A percentile compares a stretch with the other conserved stretches of the same genome.
These are phyloP conservation scores for Goffeauzyma gilvescens DNA, from an alignment of 768 basidiomycete genomes.

Conservation along the genomic window DNA sequence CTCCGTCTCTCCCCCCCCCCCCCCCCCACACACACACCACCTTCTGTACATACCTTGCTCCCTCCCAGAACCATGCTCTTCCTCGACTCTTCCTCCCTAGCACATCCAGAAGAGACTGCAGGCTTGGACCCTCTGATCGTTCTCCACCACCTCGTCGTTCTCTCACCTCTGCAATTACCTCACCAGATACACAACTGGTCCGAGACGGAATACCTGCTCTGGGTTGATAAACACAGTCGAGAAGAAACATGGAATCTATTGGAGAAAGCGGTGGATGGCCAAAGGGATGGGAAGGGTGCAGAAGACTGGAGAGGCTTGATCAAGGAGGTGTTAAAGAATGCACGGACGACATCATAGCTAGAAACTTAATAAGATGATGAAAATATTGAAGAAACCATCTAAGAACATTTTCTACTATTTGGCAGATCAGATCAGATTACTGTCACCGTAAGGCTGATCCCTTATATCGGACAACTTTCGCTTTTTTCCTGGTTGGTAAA, in stretches of 20 bases:
- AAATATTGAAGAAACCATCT: too few species aligned
- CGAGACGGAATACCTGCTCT: conserved; percentile 85
- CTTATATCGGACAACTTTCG: conserved; percentile 3
- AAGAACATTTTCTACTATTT: too few species aligned
- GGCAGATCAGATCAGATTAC: too few species aligned
- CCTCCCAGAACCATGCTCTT: conserved; percentile 63
- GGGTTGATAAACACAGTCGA: conserved; percentile 77
- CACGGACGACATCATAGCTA: too few species aligned
- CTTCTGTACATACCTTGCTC: too few species aligned
- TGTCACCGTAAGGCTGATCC: too few species aligned
- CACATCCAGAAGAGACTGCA: conserved; percentile 46
- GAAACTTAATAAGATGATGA: too few species aligned
- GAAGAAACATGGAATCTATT: conserved; percentile 63
- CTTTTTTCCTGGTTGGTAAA: conserved; percentile 7
- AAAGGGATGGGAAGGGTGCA: conserved; percentile 40
- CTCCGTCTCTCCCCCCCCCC: too few species aligned
- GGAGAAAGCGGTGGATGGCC: conserved; percentile 47
- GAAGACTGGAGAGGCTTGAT: conserved; percentile 44
- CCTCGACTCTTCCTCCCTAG: conserved; percentile 55
- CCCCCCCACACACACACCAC: too few species aligned
- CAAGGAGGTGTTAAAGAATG: conserved; percentile 44
- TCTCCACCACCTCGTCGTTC: conserved; percentile 70
- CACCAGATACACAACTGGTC: conserved; percentile 84
- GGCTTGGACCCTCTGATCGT: conserved; percentile 75
- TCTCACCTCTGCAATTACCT: conserved; percentile 54